phyloP scores from a whole-genome alignment of 2,329 filamentous ascomycete species.

The Fusarium nanum region DNA sequence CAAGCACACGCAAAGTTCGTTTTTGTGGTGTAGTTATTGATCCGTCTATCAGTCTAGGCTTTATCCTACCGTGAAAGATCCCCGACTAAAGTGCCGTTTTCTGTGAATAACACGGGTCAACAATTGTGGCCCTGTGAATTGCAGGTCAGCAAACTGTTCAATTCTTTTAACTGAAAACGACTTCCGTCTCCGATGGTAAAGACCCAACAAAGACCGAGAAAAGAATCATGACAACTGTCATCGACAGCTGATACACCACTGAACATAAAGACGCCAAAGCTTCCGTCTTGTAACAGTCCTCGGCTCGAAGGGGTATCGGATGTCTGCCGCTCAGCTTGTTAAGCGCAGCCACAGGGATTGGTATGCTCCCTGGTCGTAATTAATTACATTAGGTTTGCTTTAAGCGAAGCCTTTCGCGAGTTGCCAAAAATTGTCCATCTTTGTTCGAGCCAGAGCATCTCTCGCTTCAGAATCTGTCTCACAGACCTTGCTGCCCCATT shows the following conservation, averaged over 20 bases:
- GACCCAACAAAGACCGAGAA: neutral
- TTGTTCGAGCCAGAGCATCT: conserved; percentile 80
- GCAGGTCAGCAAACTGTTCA: neutral
- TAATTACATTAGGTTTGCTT: conserved; percentile 1
- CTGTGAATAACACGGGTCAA: neutral
- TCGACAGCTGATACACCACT: neutral
- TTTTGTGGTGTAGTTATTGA: neutral
- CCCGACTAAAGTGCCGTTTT: neutral
- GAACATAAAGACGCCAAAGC: neutral
- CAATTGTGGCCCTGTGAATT: neutral
- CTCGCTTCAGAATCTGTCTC: conserved; percentile 92
- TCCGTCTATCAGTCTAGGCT: neutral
- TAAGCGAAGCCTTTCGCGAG: conserved; percentile 74
- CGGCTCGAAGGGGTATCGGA: conserved; percentile 12
- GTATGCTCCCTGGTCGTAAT: neutral
- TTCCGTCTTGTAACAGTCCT: conserved; percentile 1
- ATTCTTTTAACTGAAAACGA: neutral
- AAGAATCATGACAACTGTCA: neutral
- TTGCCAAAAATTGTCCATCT: conserved; percentile 97
- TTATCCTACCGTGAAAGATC: neutral
- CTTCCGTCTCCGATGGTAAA: neutral
- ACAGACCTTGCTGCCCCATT: conserved; percentile 90
- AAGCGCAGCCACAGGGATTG: conserved; percentile 7
- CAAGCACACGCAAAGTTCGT: neutral
- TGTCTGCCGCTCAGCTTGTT: conserved; percentile 8